A percentile compares a stretch with the other conserved stretches of the same genome.
Evolutionary conservation across 192 early-diverging fungal genomes (phyloP).

Genomic region (Rhizoclosmatium globosum): DNA sequence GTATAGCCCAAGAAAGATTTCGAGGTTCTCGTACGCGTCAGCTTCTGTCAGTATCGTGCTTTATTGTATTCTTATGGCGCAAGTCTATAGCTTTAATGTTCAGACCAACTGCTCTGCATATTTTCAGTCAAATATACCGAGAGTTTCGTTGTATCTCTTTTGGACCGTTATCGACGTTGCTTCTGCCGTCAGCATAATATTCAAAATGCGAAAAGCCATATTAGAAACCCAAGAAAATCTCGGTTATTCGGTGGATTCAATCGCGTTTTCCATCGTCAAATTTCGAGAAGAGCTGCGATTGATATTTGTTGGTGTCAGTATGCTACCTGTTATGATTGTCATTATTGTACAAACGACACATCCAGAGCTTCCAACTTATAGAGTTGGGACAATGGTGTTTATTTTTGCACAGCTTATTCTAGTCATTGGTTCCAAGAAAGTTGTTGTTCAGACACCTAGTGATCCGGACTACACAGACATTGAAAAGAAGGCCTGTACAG

Average conservation of each 20-base stretch:
- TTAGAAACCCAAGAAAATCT: not conserved
- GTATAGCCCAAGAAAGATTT: not conserved
- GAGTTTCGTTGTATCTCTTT: not conserved
- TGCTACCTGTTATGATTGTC: not conserved
- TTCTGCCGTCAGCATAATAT: not conserved
- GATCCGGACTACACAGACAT: too few relatives aligned
- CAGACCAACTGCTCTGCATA: not conserved
- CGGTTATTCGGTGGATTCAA: not conserved
- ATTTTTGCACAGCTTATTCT: not conserved
- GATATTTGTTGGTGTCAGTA: not conserved
- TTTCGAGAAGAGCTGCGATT: not conserved
- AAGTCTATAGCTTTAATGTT: not conserved
- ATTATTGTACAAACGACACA: not conserved
- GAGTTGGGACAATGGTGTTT: constrained; percentile 15
- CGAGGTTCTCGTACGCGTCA: not conserved
- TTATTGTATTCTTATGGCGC: constrained; percentile 1
- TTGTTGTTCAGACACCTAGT: not conserved
- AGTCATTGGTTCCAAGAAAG: not conserved
- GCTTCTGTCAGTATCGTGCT: not conserved
- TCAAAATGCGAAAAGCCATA: not conserved
- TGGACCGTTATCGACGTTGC: constrained; percentile 6
- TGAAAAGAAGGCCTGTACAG: too few relatives aligned
- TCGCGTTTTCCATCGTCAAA: not conserved
- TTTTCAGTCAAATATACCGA: constrained; percentile 2
- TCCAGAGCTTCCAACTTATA: not conserved